Conservation (phyloP, 805 yeast genomes). For the Pichia heedii region DNA sequence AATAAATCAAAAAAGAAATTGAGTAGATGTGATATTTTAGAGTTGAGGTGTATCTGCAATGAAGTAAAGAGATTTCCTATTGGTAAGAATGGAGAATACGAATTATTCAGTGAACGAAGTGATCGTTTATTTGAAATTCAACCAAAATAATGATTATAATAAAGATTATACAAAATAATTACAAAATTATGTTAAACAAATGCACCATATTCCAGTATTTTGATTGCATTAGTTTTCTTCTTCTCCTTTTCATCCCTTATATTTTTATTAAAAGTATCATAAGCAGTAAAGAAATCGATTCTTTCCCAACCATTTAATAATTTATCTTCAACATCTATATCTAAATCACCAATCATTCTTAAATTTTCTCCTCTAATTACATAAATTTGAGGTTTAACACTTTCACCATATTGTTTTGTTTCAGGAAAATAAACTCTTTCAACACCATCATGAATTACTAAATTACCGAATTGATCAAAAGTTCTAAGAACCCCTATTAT, state of each 20-base stretch:
- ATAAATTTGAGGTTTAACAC: conserved; percentile 54
- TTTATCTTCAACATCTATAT: conserved; percentile 74
- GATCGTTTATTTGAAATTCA: conserved; percentile 17
- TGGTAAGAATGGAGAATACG: conserved; percentile 45
- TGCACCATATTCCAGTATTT: conserved; percentile 1
- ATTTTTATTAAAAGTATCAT: not conserved
- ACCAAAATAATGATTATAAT: not conserved
- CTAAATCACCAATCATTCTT: conserved; percentile 88
- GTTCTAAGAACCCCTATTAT: conserved; percentile 86
- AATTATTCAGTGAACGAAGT: conserved; percentile 36
- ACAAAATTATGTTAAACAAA: not conserved
- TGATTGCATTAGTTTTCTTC: not conserved
- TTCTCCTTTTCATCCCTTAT: not conserved
- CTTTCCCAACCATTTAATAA: conserved; percentile 41
- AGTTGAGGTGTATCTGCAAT: conserved; percentile 47
- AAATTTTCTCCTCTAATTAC: conserved; percentile 95
- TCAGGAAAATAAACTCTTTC: conserved; percentile 70
- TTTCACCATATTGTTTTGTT: conserved; percentile 53
- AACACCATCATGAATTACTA: conserved; percentile 83
- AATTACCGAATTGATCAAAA: conserved; percentile 90
- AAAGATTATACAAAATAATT: not conserved
- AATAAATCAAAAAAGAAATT: conserved; percentile 31
- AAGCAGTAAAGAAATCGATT: conserved; percentile 1
- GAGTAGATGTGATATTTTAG: conserved; percentile 37
- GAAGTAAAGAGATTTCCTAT: conserved; percentile 48